These are phyloP conservation scores for Sanguinoderma infundibulare DNA, from an alignment of 1,284 basidiomycete species.

Conservation along the genomic window DNA sequence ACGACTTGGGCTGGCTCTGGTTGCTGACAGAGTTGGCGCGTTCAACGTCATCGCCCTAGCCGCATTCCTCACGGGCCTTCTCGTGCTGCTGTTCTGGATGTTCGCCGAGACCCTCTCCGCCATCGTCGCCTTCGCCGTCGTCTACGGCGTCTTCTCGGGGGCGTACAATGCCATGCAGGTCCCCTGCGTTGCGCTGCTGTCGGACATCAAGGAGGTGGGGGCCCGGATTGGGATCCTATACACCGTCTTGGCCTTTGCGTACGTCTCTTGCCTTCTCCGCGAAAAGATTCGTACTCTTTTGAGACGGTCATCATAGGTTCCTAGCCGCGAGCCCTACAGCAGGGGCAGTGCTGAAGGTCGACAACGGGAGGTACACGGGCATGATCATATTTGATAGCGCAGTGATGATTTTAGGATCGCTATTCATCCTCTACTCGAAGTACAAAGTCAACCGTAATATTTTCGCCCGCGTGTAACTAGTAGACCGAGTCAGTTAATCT, in stretches of 20 bases:
- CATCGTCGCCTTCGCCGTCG: conserved; percentile 18
- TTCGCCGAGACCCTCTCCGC: conserved; percentile 16
- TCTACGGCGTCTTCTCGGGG: conserved; percentile 9
- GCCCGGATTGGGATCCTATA: neutral
- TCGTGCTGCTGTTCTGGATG: conserved; percentile 18
- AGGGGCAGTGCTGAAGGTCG: conserved; percentile 49
- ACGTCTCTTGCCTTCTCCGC: conserved; percentile 37
- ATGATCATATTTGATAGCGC: conserved; percentile 61
- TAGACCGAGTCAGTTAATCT: too few species aligned
- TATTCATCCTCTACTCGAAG: conserved; percentile 52
- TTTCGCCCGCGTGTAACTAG: conserved; percentile 46
- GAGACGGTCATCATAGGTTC: conserved; percentile 42
- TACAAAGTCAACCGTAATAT: conserved; percentile 47
- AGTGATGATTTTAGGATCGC: conserved; percentile 55
- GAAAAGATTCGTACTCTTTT: neutral
- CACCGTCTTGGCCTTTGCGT: too few species aligned
- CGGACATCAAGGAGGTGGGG: conserved; percentile 3
- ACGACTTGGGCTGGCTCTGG: conserved; percentile 31
- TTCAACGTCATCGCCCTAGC: conserved; percentile 34
- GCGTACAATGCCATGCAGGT: conserved; percentile 20
- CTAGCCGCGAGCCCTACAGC: conserved; percentile 61
- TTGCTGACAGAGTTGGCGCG: conserved; percentile 34
- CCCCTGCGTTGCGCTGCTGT: conserved; percentile 16
- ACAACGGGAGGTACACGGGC: conserved; percentile 49
- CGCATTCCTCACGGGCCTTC: too few species aligned